Evolutionary conservation across 139 green algal species (phyloP).

Genomic region (Medakamo hakoo): DNA sequence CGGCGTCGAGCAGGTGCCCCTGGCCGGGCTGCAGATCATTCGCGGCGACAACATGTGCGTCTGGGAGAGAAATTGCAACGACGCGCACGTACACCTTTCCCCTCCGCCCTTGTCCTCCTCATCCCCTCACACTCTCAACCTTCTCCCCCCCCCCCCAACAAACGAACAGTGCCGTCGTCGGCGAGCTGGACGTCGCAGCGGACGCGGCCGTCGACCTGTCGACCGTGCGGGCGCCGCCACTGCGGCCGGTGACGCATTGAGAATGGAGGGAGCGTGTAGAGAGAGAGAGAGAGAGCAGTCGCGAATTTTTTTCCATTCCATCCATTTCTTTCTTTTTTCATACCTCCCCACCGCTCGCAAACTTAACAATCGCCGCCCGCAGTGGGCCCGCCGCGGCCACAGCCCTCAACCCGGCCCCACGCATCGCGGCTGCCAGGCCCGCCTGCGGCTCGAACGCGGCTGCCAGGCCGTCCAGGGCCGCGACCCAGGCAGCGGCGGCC

Average conservation of each 20-base stretch:
- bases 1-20: slow-evolving; percentile 66
- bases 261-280: neutral
- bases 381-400: slow-evolving; percentile 32
- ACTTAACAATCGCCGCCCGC: slow-evolving; percentile 45
- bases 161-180: slow-evolving; percentile 87
- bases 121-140: neutral
- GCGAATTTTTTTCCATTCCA: neutral
- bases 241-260: slow-evolving; percentile 64
- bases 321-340: neutral
- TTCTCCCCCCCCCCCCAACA: neutral
- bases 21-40: slow-evolving; percentile 78
- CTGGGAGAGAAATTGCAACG: neutral
- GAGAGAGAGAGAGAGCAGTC: neutral
- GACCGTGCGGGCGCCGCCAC: slow-evolving; percentile 46
- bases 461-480: slow-evolving; percentile 39
- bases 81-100: no score
- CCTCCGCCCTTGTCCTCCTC: neutral
- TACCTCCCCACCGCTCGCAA: slow-evolving; percentile 13
- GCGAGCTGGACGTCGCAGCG: slow-evolving; percentile 80
- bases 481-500: slow-evolving; percentile 42
- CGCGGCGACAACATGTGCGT: slow-evolving; percentile 91
- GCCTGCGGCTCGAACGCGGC: slow-evolving; percentile 30
- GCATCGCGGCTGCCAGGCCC: slow-evolving; percentile 17
- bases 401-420: slow-evolving; percentile 33
- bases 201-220: slow-evolving; percentile 53